Conservation (phyloP, 1,284 basidiomycete genomes). For the Cryptococcus sp. region DNA sequence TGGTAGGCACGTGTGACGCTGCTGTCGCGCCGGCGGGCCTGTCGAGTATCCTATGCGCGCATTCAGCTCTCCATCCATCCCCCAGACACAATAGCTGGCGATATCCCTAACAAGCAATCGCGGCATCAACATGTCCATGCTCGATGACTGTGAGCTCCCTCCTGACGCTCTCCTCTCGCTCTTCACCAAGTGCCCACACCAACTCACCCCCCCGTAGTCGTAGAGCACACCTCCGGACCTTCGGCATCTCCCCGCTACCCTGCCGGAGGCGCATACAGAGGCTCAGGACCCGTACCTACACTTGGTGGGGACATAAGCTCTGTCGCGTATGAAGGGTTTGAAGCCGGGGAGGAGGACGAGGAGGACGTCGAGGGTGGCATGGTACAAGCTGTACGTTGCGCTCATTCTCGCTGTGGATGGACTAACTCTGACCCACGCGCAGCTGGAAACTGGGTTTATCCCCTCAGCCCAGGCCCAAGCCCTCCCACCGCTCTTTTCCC, state of each 20-base stretch:
- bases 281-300: conserved; percentile 38
- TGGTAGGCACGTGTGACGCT: too few relatives aligned
- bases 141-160: conserved; percentile 71
- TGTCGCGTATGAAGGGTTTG: conserved; percentile 81
- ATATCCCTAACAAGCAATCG: too few relatives aligned
- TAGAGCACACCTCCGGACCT: conserved; percentile 68
- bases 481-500: conserved; percentile 69
- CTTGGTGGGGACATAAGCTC: conserved; percentile 55
- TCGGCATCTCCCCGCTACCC: conserved; percentile 41
- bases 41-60: too few relatives aligned
- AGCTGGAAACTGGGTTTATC: conserved; percentile 53
- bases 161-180: background rate
- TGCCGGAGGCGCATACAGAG: conserved; percentile 16
- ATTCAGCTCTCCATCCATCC: too few relatives aligned
- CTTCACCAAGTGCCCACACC: too few relatives aligned
- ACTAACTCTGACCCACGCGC: conserved; percentile 11
- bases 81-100: too few relatives aligned
- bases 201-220: conserved; percentile 56
- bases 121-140: conserved; percentile 64
- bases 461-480: conserved; percentile 37
- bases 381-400: conserved; percentile 31
- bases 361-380: conserved; percentile 30
- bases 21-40: too few relatives aligned
- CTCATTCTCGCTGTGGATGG: background rate
- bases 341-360: conserved; percentile 61